Evolutionary conservation across 2,329 filamentous ascomycete genomes (phyloP).

Genomic region (Fusarium sp.): DNA sequence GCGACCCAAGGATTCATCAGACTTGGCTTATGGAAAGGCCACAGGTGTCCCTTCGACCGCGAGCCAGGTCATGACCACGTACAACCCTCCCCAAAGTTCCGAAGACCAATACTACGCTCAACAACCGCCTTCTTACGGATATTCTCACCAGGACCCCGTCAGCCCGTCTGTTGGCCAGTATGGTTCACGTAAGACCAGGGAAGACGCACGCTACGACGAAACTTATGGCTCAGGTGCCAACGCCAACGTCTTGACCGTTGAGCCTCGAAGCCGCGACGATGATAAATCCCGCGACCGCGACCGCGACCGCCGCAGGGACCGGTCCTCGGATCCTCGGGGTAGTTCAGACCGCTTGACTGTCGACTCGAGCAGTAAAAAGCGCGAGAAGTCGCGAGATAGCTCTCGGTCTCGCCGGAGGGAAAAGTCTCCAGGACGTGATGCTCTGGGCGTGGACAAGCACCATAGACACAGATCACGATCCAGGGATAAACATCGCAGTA

Average conservation of each 20-base stretch:
- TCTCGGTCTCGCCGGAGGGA: conserved; percentile 39
- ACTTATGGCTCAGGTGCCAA: conserved; percentile 52
- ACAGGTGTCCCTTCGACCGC: conserved; percentile 37
- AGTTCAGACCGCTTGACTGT: conserved; percentile 41
- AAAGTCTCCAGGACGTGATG: conserved; percentile 33
- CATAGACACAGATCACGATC: conserved; percentile 31
- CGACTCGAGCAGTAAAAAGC: conserved; percentile 37
- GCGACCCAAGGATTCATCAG: conserved; percentile 37
- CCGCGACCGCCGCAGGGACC: conserved; percentile 49
- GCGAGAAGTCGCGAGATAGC: conserved; percentile 42
- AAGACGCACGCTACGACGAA: conserved; percentile 47
- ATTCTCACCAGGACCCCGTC: conserved; percentile 23
- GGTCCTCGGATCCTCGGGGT: conserved; percentile 26
- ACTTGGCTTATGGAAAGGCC: conserved; percentile 42
- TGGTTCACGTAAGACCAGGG: conserved; percentile 33
- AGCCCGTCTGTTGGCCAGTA: conserved; percentile 36
- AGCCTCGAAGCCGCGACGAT: conserved; percentile 51
- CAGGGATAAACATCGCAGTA: conserved; percentile 31
- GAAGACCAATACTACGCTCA: conserved; percentile 25
- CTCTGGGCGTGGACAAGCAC: conserved; percentile 24
- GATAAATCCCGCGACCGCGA: conserved; percentile 41
- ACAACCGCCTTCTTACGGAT: conserved; percentile 25
- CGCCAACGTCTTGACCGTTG: conserved; percentile 57
- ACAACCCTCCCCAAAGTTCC: conserved; percentile 33
- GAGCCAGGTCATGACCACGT: conserved; percentile 39